Percentiles rank a stretch among this genome's conserved stretches.
Conservation (phyloP, 768 basidiomycete species). For the Obba rivulosa region DNA sequence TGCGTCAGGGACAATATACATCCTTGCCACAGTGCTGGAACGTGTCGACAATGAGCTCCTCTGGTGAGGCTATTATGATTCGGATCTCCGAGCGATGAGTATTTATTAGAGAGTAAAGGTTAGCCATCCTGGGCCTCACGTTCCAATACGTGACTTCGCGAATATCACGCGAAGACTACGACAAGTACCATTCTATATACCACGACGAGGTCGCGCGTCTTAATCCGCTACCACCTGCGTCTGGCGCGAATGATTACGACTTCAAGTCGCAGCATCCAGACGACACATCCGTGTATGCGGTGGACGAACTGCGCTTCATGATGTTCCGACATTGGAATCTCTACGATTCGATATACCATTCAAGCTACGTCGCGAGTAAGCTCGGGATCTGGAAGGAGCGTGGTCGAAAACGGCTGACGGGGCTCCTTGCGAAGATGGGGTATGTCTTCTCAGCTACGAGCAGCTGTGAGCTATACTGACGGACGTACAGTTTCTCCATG, state of each 20-base stretch:
- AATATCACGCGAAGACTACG: slow-evolving; percentile 84
- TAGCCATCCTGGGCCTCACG: slow-evolving; percentile 90
- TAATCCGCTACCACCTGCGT: slow-evolving; percentile 54
- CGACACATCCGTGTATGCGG: slow-evolving; percentile 74
- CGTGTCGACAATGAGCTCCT: slow-evolving; percentile 90
- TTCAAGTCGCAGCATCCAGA: slow-evolving; percentile 66
- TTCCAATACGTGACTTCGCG: slow-evolving; percentile 86
- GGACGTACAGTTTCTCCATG: slow-evolving; percentile 93
- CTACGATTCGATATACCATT: slow-evolving; percentile 98
- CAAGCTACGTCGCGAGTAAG: slow-evolving; percentile 91
- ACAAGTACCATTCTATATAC: slow-evolving; percentile 73
- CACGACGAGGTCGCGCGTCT: slow-evolving; percentile 91
- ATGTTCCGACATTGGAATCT: slow-evolving; percentile 97
- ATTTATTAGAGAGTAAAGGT: slow-evolving; percentile 41
- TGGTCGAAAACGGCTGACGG: slow-evolving; percentile 83
- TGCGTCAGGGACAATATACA: slow-evolving; percentile 82
- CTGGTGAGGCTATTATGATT: slow-evolving; percentile 49
- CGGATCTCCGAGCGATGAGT: background rate
- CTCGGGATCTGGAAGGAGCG: slow-evolving; percentile 96
- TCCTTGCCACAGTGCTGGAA: slow-evolving; percentile 86
- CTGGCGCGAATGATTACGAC: slow-evolving; percentile 32
- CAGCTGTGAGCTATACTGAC: too few relatives aligned
- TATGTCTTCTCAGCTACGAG: slow-evolving; percentile 29
- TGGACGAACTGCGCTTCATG: slow-evolving; percentile 90
- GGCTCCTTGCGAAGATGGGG: slow-evolving; percentile 98